Base-by-base conservation (phyloP, 768 basidiomycete genomes). In the Tylopilus vinaceipallidus region DNA sequence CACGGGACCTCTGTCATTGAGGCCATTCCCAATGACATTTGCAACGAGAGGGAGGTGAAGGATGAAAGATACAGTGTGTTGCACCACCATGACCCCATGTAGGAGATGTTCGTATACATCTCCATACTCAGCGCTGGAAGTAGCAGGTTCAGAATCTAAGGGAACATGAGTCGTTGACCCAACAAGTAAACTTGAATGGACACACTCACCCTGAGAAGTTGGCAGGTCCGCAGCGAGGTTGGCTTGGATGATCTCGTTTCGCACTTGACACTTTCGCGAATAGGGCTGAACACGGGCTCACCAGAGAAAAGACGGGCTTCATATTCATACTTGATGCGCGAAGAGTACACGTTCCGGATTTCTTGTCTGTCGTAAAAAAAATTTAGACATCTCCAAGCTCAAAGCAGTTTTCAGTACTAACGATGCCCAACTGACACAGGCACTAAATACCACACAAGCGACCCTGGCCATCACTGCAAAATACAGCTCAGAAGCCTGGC, bases 31-130 rank as follows among this genome's bases (percentile, higher is more conserved):
- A 13, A 64, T 26, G 19, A 66, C 42, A 22, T 56, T 42, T 22
- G 22, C 10, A 0, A 66, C 49, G 32, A 65, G 39, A 6, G 40
- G 62, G 19, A 64, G 49, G n/a, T 65, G 64, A 24, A 65, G 49
- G 27, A 64, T 20, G 23, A 59, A 48, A 22, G 64, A 66, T 24
- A 57, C n/a, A 9, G 20, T 14, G 3, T 40, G 11, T 26, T 53
- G 52, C 33, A 45, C 23, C 3, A 66, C 26, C 6, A n/a, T 20
- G 24, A 58, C 32, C 1, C 50, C 49, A 27, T n/a, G 30, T 12
- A 51, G 50, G 12, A 65, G 34, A 27, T 55, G 61, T 11, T 0
- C 1, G 29, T 50, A 54, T 9, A 64, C 49, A 20, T 19, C 24
- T 0, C 29, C 37, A 7, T 45, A 3, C 5, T 61, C 29, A 11